Evolutionary conservation across 139 green algal genomes (phyloP), one percentile per base, ranked within the genome.

Genomic region (Chlorella vulgaris): DNA sequence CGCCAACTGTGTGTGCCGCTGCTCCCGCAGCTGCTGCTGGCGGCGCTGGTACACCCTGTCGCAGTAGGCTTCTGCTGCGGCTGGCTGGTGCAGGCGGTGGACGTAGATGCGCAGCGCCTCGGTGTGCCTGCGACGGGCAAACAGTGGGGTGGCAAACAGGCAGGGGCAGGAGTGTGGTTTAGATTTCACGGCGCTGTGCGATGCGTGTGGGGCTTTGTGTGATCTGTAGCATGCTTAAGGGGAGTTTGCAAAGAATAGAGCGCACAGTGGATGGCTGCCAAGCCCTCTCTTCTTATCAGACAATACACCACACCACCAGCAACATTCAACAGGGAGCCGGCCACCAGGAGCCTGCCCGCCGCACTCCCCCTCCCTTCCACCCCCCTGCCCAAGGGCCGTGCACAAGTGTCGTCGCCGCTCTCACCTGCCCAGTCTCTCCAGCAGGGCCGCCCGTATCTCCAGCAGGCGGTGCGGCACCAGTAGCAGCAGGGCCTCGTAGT

Each of bases 361-460:
- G 15, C 55, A 21, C 55, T 70, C 55, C 8, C 8, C 19, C 60
- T 31, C 2, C 40, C 10, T 19, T 8, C 61, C 8, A 67, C 18
- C 38, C 42, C 4, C 65, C 29, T 13, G 29, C 2, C 19, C 8
- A 35, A 35, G 3, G 2, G 0, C 38, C 21, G 21, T 13, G 1
- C 69, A 28, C 4, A 33, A 24, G 8, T 53, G 43, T 3, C 47
- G 26, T n/a, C 18, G 47, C 31, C 50, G 7, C 50, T 43, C 81
- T 19, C 47, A 85, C 81, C 81, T 80, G 10, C 90, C 89, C 61
- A 97, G 73, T 1, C 88, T 89, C 84, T 95, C 91, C 51, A 96
- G 85, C 86, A 98, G 90, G 26, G 96, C 82, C 5, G 94, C 94
- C 5, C 91, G 86, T 61, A 96, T 89, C 75, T 96, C 91, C 21